These are phyloP conservation scores for Rhizopus delemar DNA, from an alignment of 371 early-diverging fungal genomes.

Conservation along the genomic window DNA sequence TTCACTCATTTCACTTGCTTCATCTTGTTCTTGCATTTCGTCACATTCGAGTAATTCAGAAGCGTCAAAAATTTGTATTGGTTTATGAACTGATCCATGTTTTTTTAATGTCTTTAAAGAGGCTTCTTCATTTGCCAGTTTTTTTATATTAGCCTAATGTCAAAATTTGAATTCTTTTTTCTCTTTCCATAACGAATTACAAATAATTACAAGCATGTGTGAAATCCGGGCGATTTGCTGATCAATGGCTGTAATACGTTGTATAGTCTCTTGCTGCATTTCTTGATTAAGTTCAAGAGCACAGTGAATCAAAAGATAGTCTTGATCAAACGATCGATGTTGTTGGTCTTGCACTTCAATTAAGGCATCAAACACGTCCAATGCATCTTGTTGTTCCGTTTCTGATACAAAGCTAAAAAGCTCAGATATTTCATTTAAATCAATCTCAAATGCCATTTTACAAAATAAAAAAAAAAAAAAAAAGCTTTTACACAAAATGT, in stretches of 20 bases:
- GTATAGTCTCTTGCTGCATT: slow-evolving; percentile 18
- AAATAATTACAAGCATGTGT: not conserved
- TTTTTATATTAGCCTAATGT: not conserved
- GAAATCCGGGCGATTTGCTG: not conserved
- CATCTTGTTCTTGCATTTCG: not conserved
- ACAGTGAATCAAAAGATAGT: slow-evolving; percentile 12
- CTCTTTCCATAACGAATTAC: not conserved
- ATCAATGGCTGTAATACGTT: slow-evolving; percentile 11
- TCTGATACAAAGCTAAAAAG: not conserved
- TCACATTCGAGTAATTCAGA: slow-evolving; percentile 3
- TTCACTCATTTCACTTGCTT: not conserved
- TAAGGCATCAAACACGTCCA: slow-evolving; percentile 10
- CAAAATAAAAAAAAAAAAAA: not conserved
- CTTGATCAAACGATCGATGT: not conserved
- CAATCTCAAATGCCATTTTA: too few relatives aligned
- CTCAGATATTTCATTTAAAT: too few relatives aligned
- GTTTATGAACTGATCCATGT: not conserved
- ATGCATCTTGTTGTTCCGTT: slow-evolving; percentile 7
- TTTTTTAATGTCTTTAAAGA: not conserved
- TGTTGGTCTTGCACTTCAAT: slow-evolving; percentile 1
- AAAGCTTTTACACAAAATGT: not conserved
- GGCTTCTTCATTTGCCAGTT: not conserved
- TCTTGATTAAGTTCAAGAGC: slow-evolving; percentile 27
- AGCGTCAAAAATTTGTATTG: not conserved
- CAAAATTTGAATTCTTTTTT: not conserved